Evolutionary conservation across 192 early-diverging fungal species (phyloP), one percentile per base, ranked within the genome.

Genomic region (Chytriomyces sp.): DNA sequence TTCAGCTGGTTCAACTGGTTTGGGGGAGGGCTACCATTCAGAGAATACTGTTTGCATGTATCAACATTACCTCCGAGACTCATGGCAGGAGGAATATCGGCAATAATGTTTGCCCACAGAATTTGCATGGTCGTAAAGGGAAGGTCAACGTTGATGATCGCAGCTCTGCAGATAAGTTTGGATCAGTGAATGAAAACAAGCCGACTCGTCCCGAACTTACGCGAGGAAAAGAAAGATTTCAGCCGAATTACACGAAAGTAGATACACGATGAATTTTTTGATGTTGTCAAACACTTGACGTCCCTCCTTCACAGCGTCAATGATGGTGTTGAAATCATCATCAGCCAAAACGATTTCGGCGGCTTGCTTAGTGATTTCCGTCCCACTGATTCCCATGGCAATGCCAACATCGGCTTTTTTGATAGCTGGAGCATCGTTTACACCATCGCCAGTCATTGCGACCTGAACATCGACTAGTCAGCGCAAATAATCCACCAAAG

Each of bases 281-380:
- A 99, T 99, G 82, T 99, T 99, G 84, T 95, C 94, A 83, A 96
- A 99, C 14, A 99, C 94, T 44, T 89, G 90, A 22, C 97, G 86
- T 37, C 97, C 97, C 79, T 98, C 95, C 69, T 90, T 86, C 12
- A 99, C 91, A 10, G 95, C 96, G n/a, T 84, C 85, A 4, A 98
- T 93, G 73, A 99, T 99, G 8, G 93, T 97, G 39, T 93, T 85
- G 74, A 98, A 99, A 82, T 99, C 91, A 84, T 98, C 96, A 79
- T 99, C 91, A 25, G 92, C 87, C 3, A 99, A 78, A 52, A 99
- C 91, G 74, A 99, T 94, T 72, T 99, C 97, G 3, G 97, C 96
- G 12, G 96, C 97, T 75, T 99, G 95, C 80, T 97, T 99, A 53
- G 97, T 96, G 56, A 99, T 95, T 64, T 99, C 97, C 0, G 96